phyloP scores from a whole-genome alignment of 257 asterid genomes.

The Forsythia suspensa region DNA sequence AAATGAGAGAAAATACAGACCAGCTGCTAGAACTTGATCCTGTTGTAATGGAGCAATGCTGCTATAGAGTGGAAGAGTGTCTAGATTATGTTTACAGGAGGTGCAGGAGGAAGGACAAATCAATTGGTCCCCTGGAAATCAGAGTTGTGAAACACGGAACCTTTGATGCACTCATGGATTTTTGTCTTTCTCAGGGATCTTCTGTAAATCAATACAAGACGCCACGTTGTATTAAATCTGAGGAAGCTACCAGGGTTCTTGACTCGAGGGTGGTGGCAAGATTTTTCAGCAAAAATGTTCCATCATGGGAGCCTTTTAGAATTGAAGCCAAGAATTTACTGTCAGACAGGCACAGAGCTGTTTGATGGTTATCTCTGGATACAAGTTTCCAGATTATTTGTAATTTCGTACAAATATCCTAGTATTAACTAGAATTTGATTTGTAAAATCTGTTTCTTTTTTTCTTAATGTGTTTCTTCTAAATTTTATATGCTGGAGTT shows the following conservation, averaged over 20 bases:
- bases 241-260: conserved; percentile 42
- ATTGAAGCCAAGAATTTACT: not conserved
- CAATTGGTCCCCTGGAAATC: conserved; percentile 86
- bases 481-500: not conserved
- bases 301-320: not conserved
- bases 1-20: conserved; percentile 44
- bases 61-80: conserved; percentile 83
- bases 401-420: not conserved
- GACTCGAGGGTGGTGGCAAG: conserved; percentile 51
- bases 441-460: not conserved
- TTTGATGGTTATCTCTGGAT: not conserved
- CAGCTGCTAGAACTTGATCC: not conserved
- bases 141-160: conserved; percentile 73
- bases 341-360: not conserved
- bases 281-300: conserved; percentile 45
- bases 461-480: not conserved
- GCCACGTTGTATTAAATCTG: conserved; percentile 79
- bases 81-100: conserved; percentile 69
- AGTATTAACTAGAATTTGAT: not conserved
- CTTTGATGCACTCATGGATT: conserved; percentile 87
- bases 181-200: conserved; percentile 73
- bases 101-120: conserved; percentile 68
- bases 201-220: conserved; percentile 90
- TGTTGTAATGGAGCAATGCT: conserved; percentile 36
- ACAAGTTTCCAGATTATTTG: not conserved